Conservation (phyloP, 2,329 filamentous ascomycete genomes). For the Colletotrichum endophyticum region DNA sequence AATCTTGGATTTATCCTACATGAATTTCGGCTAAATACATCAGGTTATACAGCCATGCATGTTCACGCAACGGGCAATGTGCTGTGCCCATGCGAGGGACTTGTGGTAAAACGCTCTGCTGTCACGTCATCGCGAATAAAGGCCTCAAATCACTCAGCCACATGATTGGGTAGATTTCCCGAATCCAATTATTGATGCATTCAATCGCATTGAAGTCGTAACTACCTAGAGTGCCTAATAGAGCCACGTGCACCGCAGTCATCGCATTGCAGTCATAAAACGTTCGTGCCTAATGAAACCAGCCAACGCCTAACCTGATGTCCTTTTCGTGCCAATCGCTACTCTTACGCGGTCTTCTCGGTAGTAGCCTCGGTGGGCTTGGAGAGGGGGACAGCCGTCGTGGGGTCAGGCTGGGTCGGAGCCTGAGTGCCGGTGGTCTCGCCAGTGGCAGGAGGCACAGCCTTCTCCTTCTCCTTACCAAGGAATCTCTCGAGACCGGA, state of each 20-base stretch:
- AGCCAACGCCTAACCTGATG: constrained; percentile 10
- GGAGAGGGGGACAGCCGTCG: constrained; percentile 17
- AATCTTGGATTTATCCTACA: too few relatives aligned
- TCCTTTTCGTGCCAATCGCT: neutral
- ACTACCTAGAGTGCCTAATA: constrained; percentile 3
- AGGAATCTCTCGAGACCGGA: constrained; percentile 63
- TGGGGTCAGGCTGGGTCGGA: constrained; percentile 18
- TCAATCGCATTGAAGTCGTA: neutral
- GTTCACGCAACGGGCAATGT: too few relatives aligned
- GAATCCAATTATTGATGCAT: neutral
- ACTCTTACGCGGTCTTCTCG: constrained; percentile 25
- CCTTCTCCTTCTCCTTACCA: constrained; percentile 55
- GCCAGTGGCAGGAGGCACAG: constrained; percentile 60
- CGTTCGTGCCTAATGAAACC: constrained; percentile 12
- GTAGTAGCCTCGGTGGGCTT: constrained; percentile 24
- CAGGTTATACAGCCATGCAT: too few relatives aligned
- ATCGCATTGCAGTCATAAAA: constrained; percentile 7
- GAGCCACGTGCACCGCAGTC: neutral
- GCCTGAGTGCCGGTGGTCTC: constrained; percentile 34
- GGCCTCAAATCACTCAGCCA: neutral
- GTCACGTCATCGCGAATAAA: neutral
- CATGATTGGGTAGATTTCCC: neutral
- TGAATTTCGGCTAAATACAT: too few relatives aligned
- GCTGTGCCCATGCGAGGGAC: neutral
- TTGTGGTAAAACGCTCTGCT: neutral